Evolutionary conservation across 441 rosid genomes (phyloP).

Genomic region (Biscutella auriculata): DNA sequence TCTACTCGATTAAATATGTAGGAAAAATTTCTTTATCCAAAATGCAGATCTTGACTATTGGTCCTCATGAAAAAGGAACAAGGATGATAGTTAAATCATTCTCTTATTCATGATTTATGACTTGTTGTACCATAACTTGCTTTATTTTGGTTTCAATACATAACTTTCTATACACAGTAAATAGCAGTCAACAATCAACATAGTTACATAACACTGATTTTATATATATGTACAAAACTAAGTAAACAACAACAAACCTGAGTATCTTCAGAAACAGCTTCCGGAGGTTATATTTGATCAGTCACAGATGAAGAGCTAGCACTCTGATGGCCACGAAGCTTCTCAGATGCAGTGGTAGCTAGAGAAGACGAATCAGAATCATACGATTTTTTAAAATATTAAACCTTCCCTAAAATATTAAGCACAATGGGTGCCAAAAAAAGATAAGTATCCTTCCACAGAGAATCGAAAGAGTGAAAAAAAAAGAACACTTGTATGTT

Average conservation of each 20-base stretch:
- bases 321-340: constrained; percentile 33
- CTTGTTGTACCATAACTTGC: neutral
- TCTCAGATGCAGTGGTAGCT: constrained; percentile 44
- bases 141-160: neutral
- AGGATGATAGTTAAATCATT: neutral
- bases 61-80: neutral
- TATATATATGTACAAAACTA: neutral
- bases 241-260: constrained; percentile 33
- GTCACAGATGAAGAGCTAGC: constrained; percentile 35
- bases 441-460: neutral
- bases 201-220: neutral
- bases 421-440: neutral
- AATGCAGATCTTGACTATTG: neutral
- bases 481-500: neutral
- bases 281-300: constrained; percentile 33
- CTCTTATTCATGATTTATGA: neutral
- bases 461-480: neutral
- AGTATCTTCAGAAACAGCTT: constrained; percentile 30
- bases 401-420: constrained; percentile 50
- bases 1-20: neutral
- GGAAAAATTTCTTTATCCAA: neutral
- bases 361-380: constrained; percentile 52
- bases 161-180: neutral
- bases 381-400: constrained; percentile 32
- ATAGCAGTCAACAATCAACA: neutral